Base-by-base conservation (phyloP, 1,139 yeast species). In the Ogataea hybrid region DNA sequence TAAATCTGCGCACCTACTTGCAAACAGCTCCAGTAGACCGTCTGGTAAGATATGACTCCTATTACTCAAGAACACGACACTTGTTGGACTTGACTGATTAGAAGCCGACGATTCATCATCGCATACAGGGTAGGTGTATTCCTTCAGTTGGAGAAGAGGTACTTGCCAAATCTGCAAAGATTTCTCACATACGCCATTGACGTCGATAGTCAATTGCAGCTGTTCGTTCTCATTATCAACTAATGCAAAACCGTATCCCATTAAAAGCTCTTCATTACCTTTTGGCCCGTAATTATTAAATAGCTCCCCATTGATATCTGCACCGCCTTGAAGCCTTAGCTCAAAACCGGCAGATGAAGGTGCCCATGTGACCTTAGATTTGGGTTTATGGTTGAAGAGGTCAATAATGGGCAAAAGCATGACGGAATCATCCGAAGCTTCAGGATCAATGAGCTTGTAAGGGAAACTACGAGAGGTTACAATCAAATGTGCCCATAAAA, bases 201-300 rank as follows among this genome's bases (percentile, higher is more conserved):
- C 67, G 43, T 75, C 75, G 40, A 87, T 64, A 1, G 84, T 80
- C 17, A 59, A 41, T 23, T 52, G 60, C 12, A 59, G 35, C 6
- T 77, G 64, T 52, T 88, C 96, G 38, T 79, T 77, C 3, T 67
- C 64, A 53, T 87, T 88, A 29, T 76, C 65, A 14, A 73, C 73
- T 2, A 84, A 44, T 17, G 81, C 76, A 62, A 88, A 88, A 0
- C 96, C 96, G 51, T 77, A 77, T 0, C 79, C 84, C 51, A 78
- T 61, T 6, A 78, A 62, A 29, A 83, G 68, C 56, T 88, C 96
- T 54, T 87, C 95, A 57, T 89, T 89, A 1, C 95, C 88, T 59
- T 89, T 89, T 41, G 84, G 78, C 0, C 97, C 97, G 62, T 89
- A 89, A 61, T 87, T 87, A 59, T 89, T 88, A 58, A 67, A 84